Percentiles rank a stretch among this genome's conserved stretches.
Evolutionary conservation across 2,329 filamentous ascomycete genomes (phyloP).

Genomic region (Colletotrichum australisinense): DNA sequence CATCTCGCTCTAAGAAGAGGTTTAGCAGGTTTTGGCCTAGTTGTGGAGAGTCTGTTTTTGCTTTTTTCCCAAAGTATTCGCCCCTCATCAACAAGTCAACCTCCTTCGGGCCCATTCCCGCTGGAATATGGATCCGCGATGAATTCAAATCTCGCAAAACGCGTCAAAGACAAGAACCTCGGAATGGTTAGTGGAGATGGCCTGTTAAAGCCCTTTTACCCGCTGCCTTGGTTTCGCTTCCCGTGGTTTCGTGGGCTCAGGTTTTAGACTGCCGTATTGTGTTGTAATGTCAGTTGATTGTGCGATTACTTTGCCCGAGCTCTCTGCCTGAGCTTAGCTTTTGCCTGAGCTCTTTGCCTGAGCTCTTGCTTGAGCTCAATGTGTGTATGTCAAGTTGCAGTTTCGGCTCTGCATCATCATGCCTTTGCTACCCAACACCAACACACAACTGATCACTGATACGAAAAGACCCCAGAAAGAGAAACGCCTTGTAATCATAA

Average conservation of each 20-base stretch:
- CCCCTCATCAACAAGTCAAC: neutral
- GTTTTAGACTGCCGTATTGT: neutral
- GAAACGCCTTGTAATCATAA: neutral
- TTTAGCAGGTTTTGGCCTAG: slow-evolving; percentile 10
- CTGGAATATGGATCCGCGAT: slow-evolving; percentile 18
- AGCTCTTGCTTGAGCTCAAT: neutral
- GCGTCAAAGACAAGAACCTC: slow-evolving; percentile 7
- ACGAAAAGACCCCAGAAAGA: neutral
- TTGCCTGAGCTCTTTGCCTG: no score
- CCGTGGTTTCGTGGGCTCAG: neutral
- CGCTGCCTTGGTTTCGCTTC: neutral
- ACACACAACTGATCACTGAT: neutral
- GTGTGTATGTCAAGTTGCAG: neutral
- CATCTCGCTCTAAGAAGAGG: slow-evolving; percentile 3
- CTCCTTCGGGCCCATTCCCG: slow-evolving; percentile 8
- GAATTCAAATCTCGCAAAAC: slow-evolving; percentile 6
- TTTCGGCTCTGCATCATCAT: neutral
- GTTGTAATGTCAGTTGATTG: neutral
- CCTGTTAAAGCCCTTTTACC: neutral
- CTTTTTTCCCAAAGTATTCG: neutral
- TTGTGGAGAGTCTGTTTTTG: neutral
- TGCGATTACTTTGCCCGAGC: neutral
- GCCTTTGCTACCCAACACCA: neutral
- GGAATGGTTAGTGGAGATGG: slow-evolving; percentile 16
- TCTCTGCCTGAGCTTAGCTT: no score